Conservation (phyloP, 2,329 filamentous ascomycete genomes). For the Xylaria sp. region DNA sequence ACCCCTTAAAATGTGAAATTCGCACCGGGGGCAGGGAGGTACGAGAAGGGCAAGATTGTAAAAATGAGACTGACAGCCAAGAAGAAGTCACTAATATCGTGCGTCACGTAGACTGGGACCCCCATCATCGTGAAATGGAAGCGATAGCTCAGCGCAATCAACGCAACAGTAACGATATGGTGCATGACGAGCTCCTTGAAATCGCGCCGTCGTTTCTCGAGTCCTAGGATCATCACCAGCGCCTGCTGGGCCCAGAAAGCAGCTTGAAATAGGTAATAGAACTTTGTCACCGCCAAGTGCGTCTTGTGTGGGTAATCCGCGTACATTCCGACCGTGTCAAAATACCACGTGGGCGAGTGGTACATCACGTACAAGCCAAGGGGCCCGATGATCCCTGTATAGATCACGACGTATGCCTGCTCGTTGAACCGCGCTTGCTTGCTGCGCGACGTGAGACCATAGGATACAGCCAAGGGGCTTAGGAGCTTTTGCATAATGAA, state of each 20-base stretch:
- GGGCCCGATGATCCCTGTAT: constrained; percentile 71
- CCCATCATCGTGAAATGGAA: constrained; percentile 82
- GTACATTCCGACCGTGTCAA: constrained; percentile 75
- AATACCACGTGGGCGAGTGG: constrained; percentile 74
- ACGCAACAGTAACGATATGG: constrained; percentile 70
- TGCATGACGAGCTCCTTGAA: constrained; percentile 76
- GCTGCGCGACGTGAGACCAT: constrained; percentile 63
- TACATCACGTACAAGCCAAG: constrained; percentile 74
- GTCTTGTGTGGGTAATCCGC: constrained; percentile 71
- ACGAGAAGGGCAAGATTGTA: neutral
- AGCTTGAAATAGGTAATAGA: constrained; percentile 76
- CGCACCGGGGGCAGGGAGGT: neutral
- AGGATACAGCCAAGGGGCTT: constrained; percentile 63
- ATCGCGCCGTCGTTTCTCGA: constrained; percentile 76
- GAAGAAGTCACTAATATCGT: constrained; percentile 78
- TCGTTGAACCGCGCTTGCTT: constrained; percentile 78
- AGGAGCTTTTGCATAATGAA: constrained; percentile 97
- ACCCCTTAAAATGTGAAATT: neutral
- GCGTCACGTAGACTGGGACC: constrained; percentile 74
- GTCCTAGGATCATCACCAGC: constrained; percentile 69
- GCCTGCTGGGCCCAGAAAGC: constrained; percentile 78
- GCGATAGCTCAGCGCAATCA: constrained; percentile 72
- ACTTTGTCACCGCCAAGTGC: constrained; percentile 70
- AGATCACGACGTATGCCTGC: constrained; percentile 75
- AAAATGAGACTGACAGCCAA: constrained; percentile 52